Percentiles rank a stretch among this genome's conserved stretches.
Conservation (phyloP, 164 flowering plant genomes). For the Amborella trichopoda region DNA sequence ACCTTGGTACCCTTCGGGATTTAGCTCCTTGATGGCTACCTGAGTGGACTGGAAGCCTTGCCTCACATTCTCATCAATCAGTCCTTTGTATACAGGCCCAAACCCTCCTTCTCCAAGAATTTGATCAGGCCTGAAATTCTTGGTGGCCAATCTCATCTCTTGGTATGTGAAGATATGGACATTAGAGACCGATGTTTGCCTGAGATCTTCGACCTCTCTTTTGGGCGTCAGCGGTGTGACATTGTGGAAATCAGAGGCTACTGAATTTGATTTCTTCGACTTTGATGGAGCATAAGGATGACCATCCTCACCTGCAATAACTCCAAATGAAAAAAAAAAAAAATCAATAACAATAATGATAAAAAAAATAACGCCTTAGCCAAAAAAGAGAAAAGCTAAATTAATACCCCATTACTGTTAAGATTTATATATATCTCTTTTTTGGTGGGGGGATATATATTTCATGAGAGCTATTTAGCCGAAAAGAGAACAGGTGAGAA, state of each 20-base stretch:
- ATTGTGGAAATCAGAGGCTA: constrained; percentile 5
- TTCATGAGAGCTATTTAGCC: no score
- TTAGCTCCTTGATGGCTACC: constrained; percentile 88
- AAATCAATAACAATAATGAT: background rate
- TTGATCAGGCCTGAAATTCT: constrained; percentile 68
- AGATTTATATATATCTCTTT: no score
- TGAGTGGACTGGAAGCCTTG: constrained; percentile 45
- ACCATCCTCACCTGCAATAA: constrained; percentile 5
- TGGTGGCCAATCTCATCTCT: constrained; percentile 78
- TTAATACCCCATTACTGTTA: no score
- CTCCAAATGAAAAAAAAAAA: no score
- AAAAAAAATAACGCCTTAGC: background rate
- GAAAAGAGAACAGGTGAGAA: no score
- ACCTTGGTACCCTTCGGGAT: constrained; percentile 79
- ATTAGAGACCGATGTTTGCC: constrained; percentile 40
- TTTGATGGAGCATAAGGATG: constrained; percentile 5
- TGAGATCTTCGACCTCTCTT: constrained; percentile 61
- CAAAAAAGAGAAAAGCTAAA: background rate
- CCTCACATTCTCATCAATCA: constrained; percentile 62
- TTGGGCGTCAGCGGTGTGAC: constrained; percentile 17
- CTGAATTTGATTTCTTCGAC: constrained; percentile 6
- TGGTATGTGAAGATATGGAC: constrained; percentile 62
- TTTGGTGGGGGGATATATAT: no score
- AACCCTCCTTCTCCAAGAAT: constrained; percentile 95
- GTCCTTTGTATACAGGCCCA: constrained; percentile 88